Base-by-base conservation (phyloP, 2,329 filamentous ascomycete species). In the Apiospora hydei region DNA sequence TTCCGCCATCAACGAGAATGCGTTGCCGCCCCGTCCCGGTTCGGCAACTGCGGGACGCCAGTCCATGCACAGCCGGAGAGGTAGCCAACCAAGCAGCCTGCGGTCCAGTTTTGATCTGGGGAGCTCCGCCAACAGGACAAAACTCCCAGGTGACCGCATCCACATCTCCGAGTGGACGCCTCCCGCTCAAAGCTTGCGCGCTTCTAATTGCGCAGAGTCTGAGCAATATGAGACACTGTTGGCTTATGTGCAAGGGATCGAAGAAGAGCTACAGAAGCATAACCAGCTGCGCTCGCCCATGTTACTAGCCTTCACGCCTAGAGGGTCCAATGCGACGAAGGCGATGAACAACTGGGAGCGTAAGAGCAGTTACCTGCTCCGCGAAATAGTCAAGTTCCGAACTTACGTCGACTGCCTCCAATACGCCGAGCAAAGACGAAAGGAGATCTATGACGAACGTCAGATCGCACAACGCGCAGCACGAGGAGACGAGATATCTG, bases 311-410 rank as follows among this genome's bases (percentile, higher is more conserved):
- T 98, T 97, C 80, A 95, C 94, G 18, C 93, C 94, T 3, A 90
- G 95, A 43, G 93, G 96, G 73, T 88, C 90, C 49, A 98, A 98
- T 78, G 89, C 92, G 21, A 86, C 85, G 74, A 95, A 93, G 82
- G 94, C 96, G 21, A 96, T 98, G 93, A 88, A 92, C 26, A 99
- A 99, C 82, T 99, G 96, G 96, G 95, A 99, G 85, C 91, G 93
- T 79, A 98, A 98, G 85, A 97, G 94, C 71, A 92, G 94, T 43
- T 98, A 98, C 80, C 85, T 99, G 53, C 87, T 98, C 16, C 88
- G 94, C 47, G 96, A 99, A 84, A 98, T 97, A 81, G 95, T 98
- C 82, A 98, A 98, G 83, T 98, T 98, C 84, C 88, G 93, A 73
- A 98, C 95, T 0, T 99, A 98, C 79, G 95, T 98, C 76, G 96